Conservation (phyloP, 1,139 yeast genomes). For the Candida anutae region DNA sequence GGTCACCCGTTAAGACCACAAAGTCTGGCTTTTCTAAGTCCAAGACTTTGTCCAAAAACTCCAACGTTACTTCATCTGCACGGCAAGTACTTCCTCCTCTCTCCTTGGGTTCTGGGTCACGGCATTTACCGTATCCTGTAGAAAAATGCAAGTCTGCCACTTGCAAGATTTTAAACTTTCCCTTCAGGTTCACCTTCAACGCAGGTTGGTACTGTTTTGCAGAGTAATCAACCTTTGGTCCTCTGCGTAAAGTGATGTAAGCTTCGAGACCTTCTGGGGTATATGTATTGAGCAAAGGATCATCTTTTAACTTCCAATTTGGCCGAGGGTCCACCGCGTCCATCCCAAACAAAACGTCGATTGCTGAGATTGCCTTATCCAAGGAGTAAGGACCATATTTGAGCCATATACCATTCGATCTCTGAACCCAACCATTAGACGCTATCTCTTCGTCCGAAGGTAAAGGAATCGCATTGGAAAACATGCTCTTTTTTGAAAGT, state of each 20-base stretch:
- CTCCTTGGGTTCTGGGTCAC: slow-evolving; percentile 55
- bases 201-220: slow-evolving; percentile 11
- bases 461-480: slow-evolving; percentile 17
- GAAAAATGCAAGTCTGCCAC: slow-evolving; percentile 83
- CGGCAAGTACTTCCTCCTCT: slow-evolving; percentile 33
- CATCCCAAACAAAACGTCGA: slow-evolving; percentile 64
- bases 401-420: slow-evolving; percentile 43
- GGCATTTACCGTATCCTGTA: slow-evolving; percentile 68
- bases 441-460: slow-evolving; percentile 25
- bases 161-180: slow-evolving; percentile 68
- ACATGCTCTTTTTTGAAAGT: slow-evolving; percentile 12
- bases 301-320: slow-evolving; percentile 46
- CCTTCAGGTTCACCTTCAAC: slow-evolving; percentile 25
- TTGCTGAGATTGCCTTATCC: slow-evolving; percentile 24
- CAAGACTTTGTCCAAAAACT: slow-evolving; percentile 54
- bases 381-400: slow-evolving; percentile 26
- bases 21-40: slow-evolving; percentile 73
- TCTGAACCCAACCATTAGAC: slow-evolving; percentile 28
- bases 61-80: slow-evolving; percentile 67
- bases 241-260: slow-evolving; percentile 23
- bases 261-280: slow-evolving; percentile 14
- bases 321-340: slow-evolving; percentile 75
- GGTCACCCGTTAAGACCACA: slow-evolving; percentile 84
- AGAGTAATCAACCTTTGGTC: slow-evolving; percentile 18
- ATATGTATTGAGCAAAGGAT: slow-evolving; percentile 18